Evolutionary conservation across 306 rosid genomes (phyloP).

Genomic region (Casuarina cunninghamiana): DNA sequence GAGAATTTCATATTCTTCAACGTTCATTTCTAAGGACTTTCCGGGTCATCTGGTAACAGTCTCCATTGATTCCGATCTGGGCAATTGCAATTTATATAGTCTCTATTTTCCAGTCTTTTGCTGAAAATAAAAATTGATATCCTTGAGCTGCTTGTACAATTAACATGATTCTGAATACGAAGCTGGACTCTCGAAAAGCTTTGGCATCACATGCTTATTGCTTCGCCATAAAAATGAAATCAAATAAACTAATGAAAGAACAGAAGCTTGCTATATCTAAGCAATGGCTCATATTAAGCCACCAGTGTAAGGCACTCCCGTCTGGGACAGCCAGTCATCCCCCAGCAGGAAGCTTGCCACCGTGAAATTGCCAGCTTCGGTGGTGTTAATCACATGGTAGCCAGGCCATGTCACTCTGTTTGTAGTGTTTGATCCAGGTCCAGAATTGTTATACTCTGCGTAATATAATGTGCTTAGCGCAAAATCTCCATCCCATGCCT

Average conservation of each 20-base stretch:
- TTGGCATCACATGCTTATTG: conserved; percentile 3
- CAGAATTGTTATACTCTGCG: conserved; percentile 68
- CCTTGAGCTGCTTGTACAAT: neutral
- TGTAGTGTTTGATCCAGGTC: conserved; percentile 58
- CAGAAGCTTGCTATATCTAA: conserved; percentile 3
- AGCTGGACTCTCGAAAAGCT: neutral
- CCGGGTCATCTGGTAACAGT: neutral
- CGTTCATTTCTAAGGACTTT: neutral
- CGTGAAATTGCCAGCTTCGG: conserved; percentile 73
- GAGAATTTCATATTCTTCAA: neutral
- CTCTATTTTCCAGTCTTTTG: neutral
- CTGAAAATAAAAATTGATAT: neutral
- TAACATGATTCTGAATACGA: neutral
- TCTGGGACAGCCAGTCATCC: conserved; percentile 72
- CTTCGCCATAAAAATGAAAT: neutral
- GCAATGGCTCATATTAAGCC: conserved; percentile 15
- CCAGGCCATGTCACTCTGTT: conserved; percentile 70
- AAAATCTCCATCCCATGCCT: conserved; percentile 74
- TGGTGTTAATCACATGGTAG: conserved; percentile 59
- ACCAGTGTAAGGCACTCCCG: conserved; percentile 63
- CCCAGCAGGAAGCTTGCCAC: conserved; percentile 62
- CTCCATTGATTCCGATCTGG: neutral
- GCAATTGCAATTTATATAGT: neutral
- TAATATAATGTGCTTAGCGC: conserved; percentile 73
- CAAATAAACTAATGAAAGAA: neutral